Evolutionary conservation across 2,329 filamentous ascomycete species (phyloP).

Genomic region (Sclerotinia nivalis): DNA sequence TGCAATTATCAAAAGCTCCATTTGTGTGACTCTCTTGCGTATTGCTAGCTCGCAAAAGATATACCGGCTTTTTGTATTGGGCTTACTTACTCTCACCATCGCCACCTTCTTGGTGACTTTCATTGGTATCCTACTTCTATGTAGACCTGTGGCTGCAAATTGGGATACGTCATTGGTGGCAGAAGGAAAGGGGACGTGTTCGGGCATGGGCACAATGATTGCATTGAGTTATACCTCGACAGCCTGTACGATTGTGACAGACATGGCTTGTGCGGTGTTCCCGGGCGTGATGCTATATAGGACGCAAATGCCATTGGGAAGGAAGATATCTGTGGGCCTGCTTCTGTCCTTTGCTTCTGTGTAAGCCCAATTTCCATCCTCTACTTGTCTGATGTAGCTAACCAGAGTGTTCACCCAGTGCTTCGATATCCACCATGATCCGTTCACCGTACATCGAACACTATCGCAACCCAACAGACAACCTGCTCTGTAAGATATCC

Average conservation of each 20-base stretch:
- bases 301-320: constrained; percentile 39
- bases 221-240: constrained; percentile 40
- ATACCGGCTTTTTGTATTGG: constrained; percentile 15
- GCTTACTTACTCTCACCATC: constrained; percentile 18
- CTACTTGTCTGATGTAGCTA: not conserved
- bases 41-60: constrained; percentile 23
- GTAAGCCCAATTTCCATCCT: not conserved
- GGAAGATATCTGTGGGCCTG: constrained; percentile 35
- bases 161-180: constrained; percentile 26
- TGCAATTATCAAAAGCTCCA: constrained; percentile 32
- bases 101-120: constrained; percentile 30
- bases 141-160: constrained; percentile 30
- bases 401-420: not conserved
- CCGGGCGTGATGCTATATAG: constrained; percentile 42
- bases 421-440: constrained; percentile 21
- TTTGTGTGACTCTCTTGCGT: constrained; percentile 33
- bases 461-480: constrained; percentile 18
- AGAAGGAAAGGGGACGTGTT: constrained; percentile 28
- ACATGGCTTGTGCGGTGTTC: constrained; percentile 40
- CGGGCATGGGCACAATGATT: constrained; percentile 30
- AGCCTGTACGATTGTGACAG: constrained; percentile 41
- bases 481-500: constrained; percentile 35
- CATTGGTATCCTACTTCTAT: constrained; percentile 30
- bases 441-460: constrained; percentile 14
- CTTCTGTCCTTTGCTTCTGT: constrained; percentile 30